These are phyloP conservation scores for Stramenopiles sp. DNA, from an alignment of 352 stramenopile genomes.

Conservation along the genomic window DNA sequence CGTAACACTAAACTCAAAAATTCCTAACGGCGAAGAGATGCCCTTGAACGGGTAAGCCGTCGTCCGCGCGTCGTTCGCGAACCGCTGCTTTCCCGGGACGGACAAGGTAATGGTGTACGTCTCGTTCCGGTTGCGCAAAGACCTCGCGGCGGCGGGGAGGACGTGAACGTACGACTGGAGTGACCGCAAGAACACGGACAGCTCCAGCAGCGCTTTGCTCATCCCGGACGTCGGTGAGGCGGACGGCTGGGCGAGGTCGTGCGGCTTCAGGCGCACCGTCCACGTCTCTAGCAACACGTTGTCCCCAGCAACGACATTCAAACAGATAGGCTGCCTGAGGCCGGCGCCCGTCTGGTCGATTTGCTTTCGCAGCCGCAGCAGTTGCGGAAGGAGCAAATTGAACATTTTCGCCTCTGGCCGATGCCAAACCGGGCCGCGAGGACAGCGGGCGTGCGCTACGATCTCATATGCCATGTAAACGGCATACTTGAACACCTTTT, in stretches of 20 bases:
- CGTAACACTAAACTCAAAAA: neutral
- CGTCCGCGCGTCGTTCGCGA: neutral
- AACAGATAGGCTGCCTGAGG: neutral
- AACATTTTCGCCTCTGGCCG: neutral
- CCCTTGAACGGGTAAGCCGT: neutral
- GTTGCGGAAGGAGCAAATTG: neutral
- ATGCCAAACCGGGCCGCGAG: neutral
- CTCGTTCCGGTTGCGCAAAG: neutral
- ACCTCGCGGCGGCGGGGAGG: neutral
- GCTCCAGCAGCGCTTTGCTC: slow-evolving; percentile 7
- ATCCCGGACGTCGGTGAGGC: neutral
- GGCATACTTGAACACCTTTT: slow-evolving; percentile 12
- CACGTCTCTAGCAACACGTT: neutral
- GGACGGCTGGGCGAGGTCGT: neutral
- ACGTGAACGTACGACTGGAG: neutral
- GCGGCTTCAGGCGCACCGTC: neutral
- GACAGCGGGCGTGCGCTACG: neutral
- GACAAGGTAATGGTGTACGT: slow-evolving; percentile 1
- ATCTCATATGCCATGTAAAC: slow-evolving; percentile 12
- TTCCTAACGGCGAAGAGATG: neutral
- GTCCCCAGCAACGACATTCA: slow-evolving; percentile 7
- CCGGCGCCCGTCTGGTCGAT: neutral
- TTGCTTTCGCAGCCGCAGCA: slow-evolving; percentile 1
- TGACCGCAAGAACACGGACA: slow-evolving; percentile 8
- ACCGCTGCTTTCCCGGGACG: neutral